These are phyloP conservation scores for Blastobotrys aristatus DNA, from an alignment of 1,139 yeast species.

Conservation along the genomic window DNA sequence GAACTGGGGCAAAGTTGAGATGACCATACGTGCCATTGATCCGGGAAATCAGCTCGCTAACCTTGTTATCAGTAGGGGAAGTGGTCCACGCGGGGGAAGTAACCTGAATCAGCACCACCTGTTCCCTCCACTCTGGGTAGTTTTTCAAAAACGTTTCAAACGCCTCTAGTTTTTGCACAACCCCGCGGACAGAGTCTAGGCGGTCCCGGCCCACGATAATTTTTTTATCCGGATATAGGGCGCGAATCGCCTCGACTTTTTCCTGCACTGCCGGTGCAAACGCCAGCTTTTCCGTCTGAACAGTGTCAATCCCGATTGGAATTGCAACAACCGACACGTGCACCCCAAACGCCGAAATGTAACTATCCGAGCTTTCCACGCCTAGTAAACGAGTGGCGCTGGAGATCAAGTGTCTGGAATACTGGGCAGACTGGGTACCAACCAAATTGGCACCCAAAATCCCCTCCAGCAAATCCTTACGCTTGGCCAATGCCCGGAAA, in stretches of 20 bases:
- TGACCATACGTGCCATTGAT: constrained; percentile 83
- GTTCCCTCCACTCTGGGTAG: constrained; percentile 89
- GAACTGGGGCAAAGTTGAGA: constrained; percentile 75
- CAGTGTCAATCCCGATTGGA: constrained; percentile 83
- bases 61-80: constrained; percentile 54
- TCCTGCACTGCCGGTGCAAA: constrained; percentile 42
- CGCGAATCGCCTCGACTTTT: constrained; percentile 48
- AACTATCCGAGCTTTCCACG: constrained; percentile 46
- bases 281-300: constrained; percentile 46
- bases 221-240: constrained; percentile 67
- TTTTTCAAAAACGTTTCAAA: constrained; percentile 81
- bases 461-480: constrained; percentile 80
- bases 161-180: constrained; percentile 92
- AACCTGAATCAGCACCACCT: constrained; percentile 87
- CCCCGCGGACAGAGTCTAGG: constrained; percentile 91
- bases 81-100: constrained; percentile 65
- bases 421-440: constrained; percentile 80
- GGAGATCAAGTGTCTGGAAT: constrained; percentile 84
- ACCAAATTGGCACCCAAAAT: constrained; percentile 84
- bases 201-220: constrained; percentile 95
- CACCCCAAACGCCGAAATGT: constrained; percentile 71
- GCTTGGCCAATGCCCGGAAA: constrained; percentile 79
- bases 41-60: constrained; percentile 48
- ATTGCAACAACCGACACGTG: constrained; percentile 66
- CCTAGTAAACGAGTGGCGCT: constrained; percentile 55